Evolutionary conservation across 106 monocot species (phyloP).

Genomic region (Narthecium ossifragum): DNA sequence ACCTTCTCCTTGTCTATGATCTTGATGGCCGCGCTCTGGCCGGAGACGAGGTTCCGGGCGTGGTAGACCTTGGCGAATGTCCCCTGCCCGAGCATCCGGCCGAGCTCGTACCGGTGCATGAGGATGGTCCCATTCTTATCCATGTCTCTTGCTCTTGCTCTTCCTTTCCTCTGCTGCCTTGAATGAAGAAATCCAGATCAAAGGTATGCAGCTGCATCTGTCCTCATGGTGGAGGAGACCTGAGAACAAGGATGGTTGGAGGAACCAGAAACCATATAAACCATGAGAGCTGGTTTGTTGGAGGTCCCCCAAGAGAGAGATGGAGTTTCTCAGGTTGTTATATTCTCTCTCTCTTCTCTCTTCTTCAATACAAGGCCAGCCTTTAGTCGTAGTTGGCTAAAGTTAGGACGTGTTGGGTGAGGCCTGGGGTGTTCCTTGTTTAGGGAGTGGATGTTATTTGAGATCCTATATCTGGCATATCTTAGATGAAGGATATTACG

Average conservation of each 20-base stretch:
- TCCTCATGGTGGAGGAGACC: neutral
- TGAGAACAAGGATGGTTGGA: neutral
- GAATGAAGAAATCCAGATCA: neutral
- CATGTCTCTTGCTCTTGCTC: constrained; percentile 15
- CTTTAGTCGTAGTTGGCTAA: too few species aligned
- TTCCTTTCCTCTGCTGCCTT: too few species aligned
- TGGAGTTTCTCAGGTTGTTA: neutral
- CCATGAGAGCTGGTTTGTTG: neutral
- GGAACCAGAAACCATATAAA: neutral
- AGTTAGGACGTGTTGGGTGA: too few species aligned
- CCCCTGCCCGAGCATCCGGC: constrained; percentile 46
- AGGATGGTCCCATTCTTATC: constrained; percentile 35
- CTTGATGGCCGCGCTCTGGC: constrained; percentile 50
- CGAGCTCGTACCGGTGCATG: constrained; percentile 59
- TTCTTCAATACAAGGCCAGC: too few species aligned
- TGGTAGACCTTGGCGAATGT: constrained; percentile 65
- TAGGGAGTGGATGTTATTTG: too few species aligned
- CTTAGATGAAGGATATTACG: too few species aligned
- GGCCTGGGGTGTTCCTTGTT: too few species aligned
- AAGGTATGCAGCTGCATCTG: neutral
- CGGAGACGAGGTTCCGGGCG: constrained; percentile 27
- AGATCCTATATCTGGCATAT: too few species aligned
- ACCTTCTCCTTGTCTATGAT: constrained; percentile 64
- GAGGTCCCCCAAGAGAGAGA: too few species aligned
- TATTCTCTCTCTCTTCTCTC: constrained; percentile 1